Percentiles rank a stretch among this genome's conserved stretches.
Evolutionary conservation across 73 alveolate species (phyloP).

Genomic region (Breviolum minutum): DNA sequence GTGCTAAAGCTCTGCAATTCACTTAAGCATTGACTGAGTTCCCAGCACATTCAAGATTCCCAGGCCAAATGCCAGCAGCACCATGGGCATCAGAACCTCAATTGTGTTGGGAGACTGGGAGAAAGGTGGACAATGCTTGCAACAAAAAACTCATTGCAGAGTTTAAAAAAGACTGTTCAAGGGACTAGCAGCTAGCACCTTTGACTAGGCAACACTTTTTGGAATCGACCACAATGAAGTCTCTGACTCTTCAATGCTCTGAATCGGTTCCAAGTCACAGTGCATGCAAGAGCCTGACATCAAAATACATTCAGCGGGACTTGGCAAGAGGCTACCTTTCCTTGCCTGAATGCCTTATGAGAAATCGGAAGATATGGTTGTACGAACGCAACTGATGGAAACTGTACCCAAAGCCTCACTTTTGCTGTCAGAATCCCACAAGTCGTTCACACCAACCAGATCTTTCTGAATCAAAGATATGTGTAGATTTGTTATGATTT

Average conservation of each 20-base stretch:
- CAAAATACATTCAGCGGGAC: neutral
- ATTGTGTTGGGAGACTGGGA: too few species aligned
- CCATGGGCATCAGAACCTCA: slow-evolving; percentile 80
- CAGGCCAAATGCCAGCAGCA: slow-evolving; percentile 53
- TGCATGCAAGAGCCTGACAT: slow-evolving; percentile 54
- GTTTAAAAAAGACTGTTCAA: too few species aligned
- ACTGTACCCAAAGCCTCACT: neutral
- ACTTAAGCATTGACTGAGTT: neutral
- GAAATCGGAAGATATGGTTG: neutral
- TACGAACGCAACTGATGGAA: neutral
- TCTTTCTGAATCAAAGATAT: too few species aligned
- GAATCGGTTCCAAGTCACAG: slow-evolving; percentile 7
- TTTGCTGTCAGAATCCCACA: too few species aligned
- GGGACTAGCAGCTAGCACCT: too few species aligned
- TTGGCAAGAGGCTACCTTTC: neutral
- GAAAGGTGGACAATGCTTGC: neutral
- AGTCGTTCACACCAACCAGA: too few species aligned
- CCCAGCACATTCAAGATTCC: slow-evolving; percentile 41
- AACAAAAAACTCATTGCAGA: neutral
- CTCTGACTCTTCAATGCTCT: neutral
- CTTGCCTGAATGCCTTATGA: neutral
- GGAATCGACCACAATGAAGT: neutral
- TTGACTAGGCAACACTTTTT: neutral
- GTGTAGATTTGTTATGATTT: too few species aligned
- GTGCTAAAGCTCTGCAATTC: neutral